Percentiles rank a stretch among this genome's conserved stretches.
These are phyloP conservation scores for Trichoderma atroviride DNA, from an alignment of 2,329 filamentous ascomycete genomes.

Conservation along the genomic window DNA sequence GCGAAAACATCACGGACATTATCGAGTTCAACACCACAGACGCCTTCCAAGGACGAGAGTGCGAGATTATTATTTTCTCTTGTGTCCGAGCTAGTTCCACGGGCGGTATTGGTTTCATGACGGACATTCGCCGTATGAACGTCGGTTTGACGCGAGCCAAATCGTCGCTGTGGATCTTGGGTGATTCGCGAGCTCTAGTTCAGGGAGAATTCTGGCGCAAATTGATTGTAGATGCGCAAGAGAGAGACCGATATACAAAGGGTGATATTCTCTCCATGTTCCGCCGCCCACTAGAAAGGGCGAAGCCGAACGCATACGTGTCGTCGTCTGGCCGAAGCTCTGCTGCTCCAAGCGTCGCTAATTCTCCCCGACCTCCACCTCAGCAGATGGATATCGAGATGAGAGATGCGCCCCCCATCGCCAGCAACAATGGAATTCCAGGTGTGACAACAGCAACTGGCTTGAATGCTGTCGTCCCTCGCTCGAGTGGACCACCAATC, in stretches of 20 bases:
- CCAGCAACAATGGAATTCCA: constrained; percentile 22
- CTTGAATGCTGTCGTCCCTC: constrained; percentile 28
- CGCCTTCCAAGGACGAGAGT: constrained; percentile 95
- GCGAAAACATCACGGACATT: constrained; percentile 70
- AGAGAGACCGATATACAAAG: constrained; percentile 74
- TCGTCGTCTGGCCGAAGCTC: background rate
- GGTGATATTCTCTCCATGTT: constrained; percentile 60
- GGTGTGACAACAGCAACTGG: background rate
- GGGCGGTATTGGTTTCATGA: constrained; percentile 97
- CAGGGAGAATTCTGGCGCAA: constrained; percentile 91
- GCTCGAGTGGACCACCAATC: constrained; percentile 40
- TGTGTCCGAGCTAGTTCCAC: constrained; percentile 92
- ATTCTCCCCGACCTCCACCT: background rate
- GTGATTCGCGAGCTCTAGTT: constrained; percentile 82
- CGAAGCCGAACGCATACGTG: constrained; percentile 35
- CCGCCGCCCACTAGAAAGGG: constrained; percentile 46
- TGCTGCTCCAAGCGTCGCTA: background rate
- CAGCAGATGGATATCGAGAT: constrained; percentile 28
- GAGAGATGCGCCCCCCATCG: constrained; percentile 15
- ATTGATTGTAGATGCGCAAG: constrained; percentile 79
- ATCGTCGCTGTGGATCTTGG: constrained; percentile 93
- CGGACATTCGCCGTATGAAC: constrained; percentile 98
- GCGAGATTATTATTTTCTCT: constrained; percentile 98
- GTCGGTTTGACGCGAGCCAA: constrained; percentile 96
- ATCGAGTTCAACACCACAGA: constrained; percentile 99